phyloP scores from a whole-genome alignment of 257 asterid genomes.

The Rauvolfia tetraphylla region DNA sequence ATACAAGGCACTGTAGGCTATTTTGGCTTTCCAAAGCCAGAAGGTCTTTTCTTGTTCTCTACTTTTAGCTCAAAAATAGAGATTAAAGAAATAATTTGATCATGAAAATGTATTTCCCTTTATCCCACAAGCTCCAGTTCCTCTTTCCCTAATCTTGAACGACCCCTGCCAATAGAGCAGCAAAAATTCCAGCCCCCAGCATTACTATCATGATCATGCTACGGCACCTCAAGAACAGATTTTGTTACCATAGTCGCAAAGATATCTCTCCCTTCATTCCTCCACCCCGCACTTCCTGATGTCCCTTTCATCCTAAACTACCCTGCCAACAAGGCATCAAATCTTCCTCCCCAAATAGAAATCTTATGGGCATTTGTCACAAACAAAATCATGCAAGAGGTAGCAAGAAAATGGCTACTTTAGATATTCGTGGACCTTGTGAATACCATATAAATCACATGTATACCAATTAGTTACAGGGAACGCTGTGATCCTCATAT shows the following conservation, averaged over 20 bases:
- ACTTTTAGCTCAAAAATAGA: neutral
- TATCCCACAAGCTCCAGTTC: neutral
- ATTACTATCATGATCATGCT: neutral
- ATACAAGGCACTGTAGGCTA: neutral
- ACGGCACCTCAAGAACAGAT: neutral
- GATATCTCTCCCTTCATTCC: neutral
- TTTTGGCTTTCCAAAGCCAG: neutral
- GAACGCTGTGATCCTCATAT: neutral
- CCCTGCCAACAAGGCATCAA: neutral
- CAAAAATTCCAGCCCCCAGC: neutral
- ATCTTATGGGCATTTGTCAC: neutral
- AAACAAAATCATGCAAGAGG: neutral
- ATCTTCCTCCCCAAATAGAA: neutral
- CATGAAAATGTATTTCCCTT: neutral
- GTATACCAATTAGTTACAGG: neutral
- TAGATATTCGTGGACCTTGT: neutral
- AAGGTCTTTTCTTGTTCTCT: neutral
- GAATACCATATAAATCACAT: neutral
- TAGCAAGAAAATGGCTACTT: neutral
- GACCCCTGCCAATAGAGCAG: neutral
- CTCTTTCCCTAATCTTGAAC: neutral
- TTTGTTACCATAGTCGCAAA: neutral
- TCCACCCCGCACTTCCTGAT: neutral
- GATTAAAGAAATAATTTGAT: neutral
- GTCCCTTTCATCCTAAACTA: neutral